Conservation (phyloP, 2,329 filamentous ascomycete genomes). For the Botrytis galanthina region DNA sequence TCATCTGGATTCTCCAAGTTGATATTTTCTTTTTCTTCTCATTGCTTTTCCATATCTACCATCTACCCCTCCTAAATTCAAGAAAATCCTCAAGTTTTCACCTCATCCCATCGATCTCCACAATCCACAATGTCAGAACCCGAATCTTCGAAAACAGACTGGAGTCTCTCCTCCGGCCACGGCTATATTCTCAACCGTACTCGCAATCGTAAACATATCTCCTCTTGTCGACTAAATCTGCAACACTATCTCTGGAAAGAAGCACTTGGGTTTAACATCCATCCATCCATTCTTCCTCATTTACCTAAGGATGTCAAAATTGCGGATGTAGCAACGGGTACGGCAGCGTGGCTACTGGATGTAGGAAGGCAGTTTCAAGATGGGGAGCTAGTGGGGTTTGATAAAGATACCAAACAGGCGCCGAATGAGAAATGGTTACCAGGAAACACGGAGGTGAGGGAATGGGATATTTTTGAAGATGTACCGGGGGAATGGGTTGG, state of each 20-base stretch:
- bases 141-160: not conserved
- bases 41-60: not conserved
- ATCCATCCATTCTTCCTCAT: not conserved
- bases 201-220: not conserved
- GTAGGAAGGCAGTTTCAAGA: not conserved
- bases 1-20: not conserved
- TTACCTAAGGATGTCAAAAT: not conserved
- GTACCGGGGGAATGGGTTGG: not conserved
- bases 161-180: not conserved
- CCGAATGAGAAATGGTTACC: conserved; percentile 1
- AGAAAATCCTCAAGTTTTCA: not conserved
- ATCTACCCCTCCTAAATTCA: not conserved
- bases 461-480: conserved; percentile 6
- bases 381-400: not conserved
- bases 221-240: conserved; percentile 8
- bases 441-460: not conserved
- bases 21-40: not conserved
- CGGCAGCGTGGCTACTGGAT: conserved; percentile 11
- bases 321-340: conserved; percentile 12
- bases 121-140: not conserved
- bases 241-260: conserved; percentile 17
- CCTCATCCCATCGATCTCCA: not conserved
- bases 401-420: not conserved
- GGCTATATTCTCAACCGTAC: not conserved
- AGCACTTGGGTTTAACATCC: not conserved